These are phyloP conservation scores for Cyclanthera cordifolia DNA, from an alignment of 306 rosid species.

Conservation along the genomic window DNA sequence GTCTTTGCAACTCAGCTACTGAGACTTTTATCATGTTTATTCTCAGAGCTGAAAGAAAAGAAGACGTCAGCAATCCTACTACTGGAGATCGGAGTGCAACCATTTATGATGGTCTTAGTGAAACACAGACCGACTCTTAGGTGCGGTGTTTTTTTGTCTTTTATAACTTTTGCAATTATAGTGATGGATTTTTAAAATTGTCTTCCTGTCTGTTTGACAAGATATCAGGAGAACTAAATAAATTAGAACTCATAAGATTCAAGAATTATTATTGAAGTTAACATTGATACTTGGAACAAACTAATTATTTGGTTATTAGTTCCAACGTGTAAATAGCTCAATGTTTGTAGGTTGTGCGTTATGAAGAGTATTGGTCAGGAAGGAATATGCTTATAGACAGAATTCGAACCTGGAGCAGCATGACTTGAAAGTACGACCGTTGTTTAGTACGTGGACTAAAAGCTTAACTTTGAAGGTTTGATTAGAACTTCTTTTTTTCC, in stretches of 20 bases:
- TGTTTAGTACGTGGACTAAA: background rate
- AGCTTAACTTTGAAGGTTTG: background rate
- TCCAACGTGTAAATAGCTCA: conserved; percentile 11
- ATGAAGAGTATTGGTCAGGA: conserved; percentile 87
- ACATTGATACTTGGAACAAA: conserved; percentile 11
- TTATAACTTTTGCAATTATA: background rate
- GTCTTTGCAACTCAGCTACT: conserved; percentile 13
- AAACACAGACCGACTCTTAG: conserved; percentile 93
- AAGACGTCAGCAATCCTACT: conserved; percentile 31
- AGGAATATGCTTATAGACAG: conserved; percentile 86
- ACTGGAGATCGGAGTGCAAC: conserved; percentile 31
- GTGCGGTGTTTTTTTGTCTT: conserved; percentile 24
- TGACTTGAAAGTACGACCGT: conserved; percentile 14
- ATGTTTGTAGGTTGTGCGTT: conserved; percentile 60
- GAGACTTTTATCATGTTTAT: conserved; percentile 2
- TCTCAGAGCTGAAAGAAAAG: conserved; percentile 35
- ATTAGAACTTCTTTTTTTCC: background rate
- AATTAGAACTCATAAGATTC: background rate
- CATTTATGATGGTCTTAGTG: conserved; percentile 62
- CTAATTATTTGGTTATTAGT: conserved; percentile 12
- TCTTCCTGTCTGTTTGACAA: background rate
- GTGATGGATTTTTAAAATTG: background rate
- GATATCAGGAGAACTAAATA: background rate
- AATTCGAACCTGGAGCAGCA: conserved; percentile 62
- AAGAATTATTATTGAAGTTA: background rate